phyloP scores from a whole-genome alignment of 495 filamentous ascomycete genomes.

The Amphirosellinia nigrospora region DNA sequence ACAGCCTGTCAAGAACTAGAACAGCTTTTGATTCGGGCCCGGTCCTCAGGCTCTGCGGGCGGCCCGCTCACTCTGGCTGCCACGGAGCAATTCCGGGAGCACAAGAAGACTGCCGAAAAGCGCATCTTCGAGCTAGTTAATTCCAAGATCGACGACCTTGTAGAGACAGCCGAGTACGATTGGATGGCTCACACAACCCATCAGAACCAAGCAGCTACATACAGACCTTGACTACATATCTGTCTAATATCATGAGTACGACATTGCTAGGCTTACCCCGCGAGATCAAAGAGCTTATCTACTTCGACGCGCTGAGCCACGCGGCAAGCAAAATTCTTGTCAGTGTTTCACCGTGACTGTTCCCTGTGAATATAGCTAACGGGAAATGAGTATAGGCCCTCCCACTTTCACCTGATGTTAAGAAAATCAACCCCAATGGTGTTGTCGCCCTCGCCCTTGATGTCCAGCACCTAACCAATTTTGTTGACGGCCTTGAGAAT shows the following conservation, averaged over 20 bases:
- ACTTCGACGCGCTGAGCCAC: constrained; percentile 94
- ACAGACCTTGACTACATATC: constrained; percentile 86
- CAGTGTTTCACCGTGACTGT: constrained; percentile 29
- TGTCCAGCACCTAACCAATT: constrained; percentile 78
- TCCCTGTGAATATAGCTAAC: constrained; percentile 15
- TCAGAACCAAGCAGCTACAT: constrained; percentile 88
- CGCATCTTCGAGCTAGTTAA: constrained; percentile 98
- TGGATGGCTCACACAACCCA: constrained; percentile 76
- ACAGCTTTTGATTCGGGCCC: constrained; percentile 76
- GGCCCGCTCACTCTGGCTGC: constrained; percentile 76
- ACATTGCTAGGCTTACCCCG: constrained; percentile 88
- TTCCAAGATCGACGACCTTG: constrained; percentile 96
- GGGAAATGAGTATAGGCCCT: constrained; percentile 61
- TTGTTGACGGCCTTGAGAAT: constrained; percentile 82
- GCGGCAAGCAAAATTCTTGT: constrained; percentile 86
- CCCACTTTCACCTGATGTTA: constrained; percentile 79
- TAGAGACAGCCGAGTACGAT: constrained; percentile 96
- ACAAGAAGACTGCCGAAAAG: constrained; percentile 96
- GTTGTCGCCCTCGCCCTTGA: constrained; percentile 81
- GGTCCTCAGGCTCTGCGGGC: constrained; percentile 77
- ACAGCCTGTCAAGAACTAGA: constrained; percentile 88
- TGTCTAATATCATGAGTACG: constrained; percentile 96
- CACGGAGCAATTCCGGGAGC: constrained; percentile 81
- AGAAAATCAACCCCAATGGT: constrained; percentile 84
- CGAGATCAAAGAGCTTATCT: constrained; percentile 96